Evolutionary conservation across 2,329 filamentous ascomycete genomes (phyloP).

Genomic region (Colletotrichum incanum): DNA sequence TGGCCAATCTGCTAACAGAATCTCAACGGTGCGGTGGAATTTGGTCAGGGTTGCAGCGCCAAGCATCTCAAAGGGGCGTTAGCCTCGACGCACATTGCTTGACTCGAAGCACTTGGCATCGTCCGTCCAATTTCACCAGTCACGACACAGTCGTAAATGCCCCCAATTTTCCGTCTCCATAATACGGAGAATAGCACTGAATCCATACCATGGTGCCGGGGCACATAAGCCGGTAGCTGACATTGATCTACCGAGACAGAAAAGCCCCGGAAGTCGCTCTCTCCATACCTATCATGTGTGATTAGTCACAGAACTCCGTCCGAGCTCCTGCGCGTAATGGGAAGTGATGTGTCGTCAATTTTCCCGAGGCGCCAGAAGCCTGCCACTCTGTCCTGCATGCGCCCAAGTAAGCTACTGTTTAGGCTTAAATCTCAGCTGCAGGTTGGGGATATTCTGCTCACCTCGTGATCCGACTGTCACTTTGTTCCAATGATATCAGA

Average conservation of each 20-base stretch:
- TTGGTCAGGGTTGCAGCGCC: constrained; percentile 25
- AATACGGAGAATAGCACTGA: constrained; percentile 31
- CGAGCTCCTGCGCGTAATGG: not conserved
- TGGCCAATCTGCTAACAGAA: constrained; percentile 20
- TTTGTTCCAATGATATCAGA: constrained; percentile 17
- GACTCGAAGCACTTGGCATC: constrained; percentile 36
- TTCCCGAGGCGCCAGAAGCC: not conserved
- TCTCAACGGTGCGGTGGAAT: constrained; percentile 21
- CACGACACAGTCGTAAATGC: not conserved
- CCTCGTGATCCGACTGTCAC: constrained; percentile 4
- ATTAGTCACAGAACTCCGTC: not conserved
- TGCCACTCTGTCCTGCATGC: not conserved
- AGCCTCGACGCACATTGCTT: constrained; percentile 18
- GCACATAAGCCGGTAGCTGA: constrained; percentile 29
- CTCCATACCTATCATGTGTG: not conserved
- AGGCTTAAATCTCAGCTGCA: constrained; percentile 10
- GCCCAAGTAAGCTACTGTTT: constrained; percentile 9
- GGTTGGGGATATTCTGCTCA: not conserved
- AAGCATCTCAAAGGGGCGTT: constrained; percentile 9
- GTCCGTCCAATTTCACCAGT: constrained; percentile 39
- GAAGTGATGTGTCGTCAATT: not conserved
- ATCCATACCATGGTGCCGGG: constrained; percentile 24
- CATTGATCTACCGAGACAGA: constrained; percentile 39
- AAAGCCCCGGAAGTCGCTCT: not conserved
- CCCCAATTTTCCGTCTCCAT: not conserved